These are phyloP conservation scores for Ophiocordyceps camponoti-floridani DNA, from an alignment of 2,329 filamentous ascomycete species.

Conservation along the genomic window DNA sequence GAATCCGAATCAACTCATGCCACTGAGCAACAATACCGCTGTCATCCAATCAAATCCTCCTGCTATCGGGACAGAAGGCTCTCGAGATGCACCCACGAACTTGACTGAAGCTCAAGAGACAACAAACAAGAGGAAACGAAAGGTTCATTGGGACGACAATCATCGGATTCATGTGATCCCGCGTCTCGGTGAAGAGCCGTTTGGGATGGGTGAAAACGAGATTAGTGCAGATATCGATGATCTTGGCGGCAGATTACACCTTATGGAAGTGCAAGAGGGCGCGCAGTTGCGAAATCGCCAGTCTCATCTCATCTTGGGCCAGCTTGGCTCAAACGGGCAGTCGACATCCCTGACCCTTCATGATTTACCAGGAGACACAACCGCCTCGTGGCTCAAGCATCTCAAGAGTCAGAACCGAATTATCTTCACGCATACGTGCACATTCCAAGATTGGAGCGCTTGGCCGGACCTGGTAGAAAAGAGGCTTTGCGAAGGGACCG, in stretches of 20 bases:
- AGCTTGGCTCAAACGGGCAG: constrained; percentile 3
- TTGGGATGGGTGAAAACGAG: not conserved
- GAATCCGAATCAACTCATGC: constrained; percentile 11
- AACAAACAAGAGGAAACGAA: not conserved
- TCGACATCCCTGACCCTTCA: constrained; percentile 3
- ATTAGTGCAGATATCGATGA: not conserved
- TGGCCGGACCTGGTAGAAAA: constrained; percentile 4
- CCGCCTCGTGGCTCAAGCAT: constrained; percentile 8
- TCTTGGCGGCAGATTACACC: not conserved
- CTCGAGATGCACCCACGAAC: not conserved
- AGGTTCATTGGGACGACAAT: constrained; percentile 1
- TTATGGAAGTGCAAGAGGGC: not conserved
- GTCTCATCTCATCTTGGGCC: not conserved
- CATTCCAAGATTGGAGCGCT: constrained; percentile 12
- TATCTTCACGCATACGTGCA: constrained; percentile 17
- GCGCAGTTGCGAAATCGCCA: not conserved
- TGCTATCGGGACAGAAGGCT: not conserved
- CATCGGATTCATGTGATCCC: not conserved
- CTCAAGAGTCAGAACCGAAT: constrained; percentile 10
- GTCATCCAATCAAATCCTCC: not conserved
- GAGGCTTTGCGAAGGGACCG: constrained; percentile 7
- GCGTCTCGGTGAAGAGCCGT: not conserved
- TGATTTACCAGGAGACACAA: constrained; percentile 4
- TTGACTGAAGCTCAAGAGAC: not conserved
- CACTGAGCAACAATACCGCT: constrained; percentile 8